Evolutionary conservation across 2,329 filamentous ascomycete species (phyloP).

Genomic region (Aspergillus sp.): DNA sequence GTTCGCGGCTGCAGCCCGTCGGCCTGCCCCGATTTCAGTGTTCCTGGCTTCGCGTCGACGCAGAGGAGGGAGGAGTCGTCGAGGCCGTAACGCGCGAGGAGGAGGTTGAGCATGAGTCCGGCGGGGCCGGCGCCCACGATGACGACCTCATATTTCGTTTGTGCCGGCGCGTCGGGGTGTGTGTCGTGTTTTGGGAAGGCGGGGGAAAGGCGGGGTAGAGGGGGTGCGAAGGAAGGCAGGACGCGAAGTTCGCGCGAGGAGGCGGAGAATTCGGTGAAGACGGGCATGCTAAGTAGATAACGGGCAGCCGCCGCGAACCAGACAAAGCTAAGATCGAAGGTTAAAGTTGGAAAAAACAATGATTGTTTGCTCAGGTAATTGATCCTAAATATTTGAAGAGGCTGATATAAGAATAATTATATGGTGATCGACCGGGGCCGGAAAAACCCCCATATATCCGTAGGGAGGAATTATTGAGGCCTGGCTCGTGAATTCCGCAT

Average conservation of each 20-base stretch:
- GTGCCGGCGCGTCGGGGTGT: constrained; percentile 3
- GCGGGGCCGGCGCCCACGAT: constrained; percentile 50
- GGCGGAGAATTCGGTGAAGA: constrained; percentile 43
- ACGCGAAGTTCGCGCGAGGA: constrained; percentile 46
- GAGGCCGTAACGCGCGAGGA: constrained; percentile 51
- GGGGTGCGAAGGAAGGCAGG: constrained; percentile 45
- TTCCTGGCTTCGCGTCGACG: constrained; percentile 47
- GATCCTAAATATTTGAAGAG: not conserved
- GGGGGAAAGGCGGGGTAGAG: constrained; percentile 47
- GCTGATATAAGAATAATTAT: constrained; percentile 5
- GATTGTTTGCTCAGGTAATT: not conserved
- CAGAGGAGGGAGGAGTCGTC: constrained; percentile 47
- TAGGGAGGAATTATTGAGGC: constrained; percentile 11
- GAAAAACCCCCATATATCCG: constrained; percentile 8
- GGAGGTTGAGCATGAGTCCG: constrained; percentile 47
- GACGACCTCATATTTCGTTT: constrained; percentile 48
- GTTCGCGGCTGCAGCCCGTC: constrained; percentile 51
- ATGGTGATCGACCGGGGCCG: not conserved
- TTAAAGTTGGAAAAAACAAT: not conserved
- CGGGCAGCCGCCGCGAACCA: not conserved
- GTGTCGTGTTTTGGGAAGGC: constrained; percentile 26
- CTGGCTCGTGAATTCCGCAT: constrained; percentile 9
- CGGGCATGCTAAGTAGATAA: constrained; percentile 37
- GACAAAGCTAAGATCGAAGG: not conserved
- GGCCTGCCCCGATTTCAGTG: constrained; percentile 48